Evolutionary conservation across 495 filamentous ascomycete genomes (phyloP), one percentile per base, ranked within the genome.

Genomic region (Articulospora tetracladia): DNA sequence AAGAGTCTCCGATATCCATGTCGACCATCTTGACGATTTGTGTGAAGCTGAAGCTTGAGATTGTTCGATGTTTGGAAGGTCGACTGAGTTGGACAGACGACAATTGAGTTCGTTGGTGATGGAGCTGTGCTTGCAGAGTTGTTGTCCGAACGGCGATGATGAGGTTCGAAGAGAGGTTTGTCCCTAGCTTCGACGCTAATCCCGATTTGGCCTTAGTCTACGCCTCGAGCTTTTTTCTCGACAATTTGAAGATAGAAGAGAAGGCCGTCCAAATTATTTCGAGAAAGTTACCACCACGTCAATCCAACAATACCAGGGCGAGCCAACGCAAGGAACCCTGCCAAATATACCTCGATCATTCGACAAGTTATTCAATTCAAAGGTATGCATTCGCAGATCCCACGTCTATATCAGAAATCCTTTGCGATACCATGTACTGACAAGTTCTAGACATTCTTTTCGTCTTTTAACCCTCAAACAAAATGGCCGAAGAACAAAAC

Each of bases 261-360:
- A 41, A 39, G 28, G 48, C 32, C 30, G 28, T 12, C 28, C 44
- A 46, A 28, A 44, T 26, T 41, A 15, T 24, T 48, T 48, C 7
- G 10, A n/a, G n/a, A 34, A 41, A 44, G 36, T 57, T 30, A 17
- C 32, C 36, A 39, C 12, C 30, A 8, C 20, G 19, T 30, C 30
- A 34, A 53, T 23, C 17, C 23, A 47, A 60, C 57, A 60, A 36
- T 49, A 53, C 27, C 71, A 81, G 79, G 79, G 79, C 79, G 79
- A 83, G 78, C 79, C 67, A 83, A 76, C 75, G 82, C 82, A 83
- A 81, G 80, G 82, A 84, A 83, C 82, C 80, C 79, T 82, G 73
- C 58, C 19, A 58, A 30, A 57, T 59, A 41, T 20, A 49, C 11
- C 39, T 47, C 8, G 24, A 20, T 23, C 22, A 39, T 44, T 30